A percentile compares a stretch with the other conserved stretches of the same genome.
Conservation (phyloP, 192 early-diverging fungal genomes). For the Backusella tuberculispora region DNA sequence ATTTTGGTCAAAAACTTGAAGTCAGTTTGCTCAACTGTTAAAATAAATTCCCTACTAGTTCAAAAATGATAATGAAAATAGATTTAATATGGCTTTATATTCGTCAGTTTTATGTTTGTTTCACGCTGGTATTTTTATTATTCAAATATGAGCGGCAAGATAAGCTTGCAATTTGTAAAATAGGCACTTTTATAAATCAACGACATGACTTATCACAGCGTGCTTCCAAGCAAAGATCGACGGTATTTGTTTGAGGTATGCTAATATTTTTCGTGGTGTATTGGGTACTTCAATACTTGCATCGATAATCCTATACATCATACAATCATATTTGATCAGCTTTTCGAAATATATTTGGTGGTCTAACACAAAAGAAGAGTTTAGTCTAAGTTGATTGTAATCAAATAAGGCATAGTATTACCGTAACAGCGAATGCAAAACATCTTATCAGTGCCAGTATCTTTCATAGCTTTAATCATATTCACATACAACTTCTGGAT, state of each 20-base stretch:
- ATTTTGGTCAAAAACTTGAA: no score
- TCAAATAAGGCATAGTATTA: neutral
- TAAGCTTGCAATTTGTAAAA: no score
- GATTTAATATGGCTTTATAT: no score
- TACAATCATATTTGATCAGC: neutral
- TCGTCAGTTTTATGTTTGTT: no score
- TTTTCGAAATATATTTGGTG: neutral
- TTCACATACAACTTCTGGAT: neutral
- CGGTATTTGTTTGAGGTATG: neutral
- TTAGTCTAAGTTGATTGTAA: no score
- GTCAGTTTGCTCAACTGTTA: no score
- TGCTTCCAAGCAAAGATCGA: constrained; percentile 9
- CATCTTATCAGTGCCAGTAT: neutral
- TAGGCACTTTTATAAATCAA: no score
- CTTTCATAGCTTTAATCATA: neutral
- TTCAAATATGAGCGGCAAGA: no score
- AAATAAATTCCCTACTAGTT: no score
- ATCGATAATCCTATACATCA: neutral
- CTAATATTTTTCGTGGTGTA: neutral
- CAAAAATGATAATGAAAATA: no score
- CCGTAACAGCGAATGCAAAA: neutral
- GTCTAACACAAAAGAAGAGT: neutral
- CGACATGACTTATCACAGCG: no score
- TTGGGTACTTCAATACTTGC: neutral
- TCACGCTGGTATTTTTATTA: no score